These are phyloP conservation scores for Aspergillus incahuasiensis DNA, from an alignment of 495 filamentous ascomycete genomes.

Conservation along the genomic window DNA sequence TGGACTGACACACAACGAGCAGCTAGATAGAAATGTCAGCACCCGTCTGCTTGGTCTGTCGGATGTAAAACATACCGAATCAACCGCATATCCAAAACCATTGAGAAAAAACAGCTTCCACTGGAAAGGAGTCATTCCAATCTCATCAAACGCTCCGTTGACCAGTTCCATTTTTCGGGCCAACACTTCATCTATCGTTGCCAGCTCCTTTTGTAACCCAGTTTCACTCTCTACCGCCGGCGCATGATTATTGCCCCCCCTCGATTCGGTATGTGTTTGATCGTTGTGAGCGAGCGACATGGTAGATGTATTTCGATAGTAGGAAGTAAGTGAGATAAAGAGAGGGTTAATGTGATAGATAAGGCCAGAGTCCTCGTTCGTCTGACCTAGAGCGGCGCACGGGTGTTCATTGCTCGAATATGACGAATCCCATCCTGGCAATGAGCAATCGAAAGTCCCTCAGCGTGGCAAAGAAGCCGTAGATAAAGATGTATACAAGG, in stretches of 20 bases:
- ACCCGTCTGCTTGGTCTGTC: neutral
- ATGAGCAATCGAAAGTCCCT: neutral
- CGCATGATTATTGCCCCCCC: neutral
- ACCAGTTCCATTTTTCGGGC: conserved; percentile 26
- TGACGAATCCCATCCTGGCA: neutral
- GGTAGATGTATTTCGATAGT: neutral
- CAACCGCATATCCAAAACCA: conserved; percentile 35
- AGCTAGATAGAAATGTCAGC: conserved; percentile 23
- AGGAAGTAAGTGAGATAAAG: neutral
- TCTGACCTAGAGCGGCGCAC: neutral
- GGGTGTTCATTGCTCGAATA: neutral
- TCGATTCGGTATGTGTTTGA: neutral
- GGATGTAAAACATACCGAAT: conserved; percentile 19
- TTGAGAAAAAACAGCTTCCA: conserved; percentile 33
- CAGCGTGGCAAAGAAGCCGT: neutral
- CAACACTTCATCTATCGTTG: conserved; percentile 20
- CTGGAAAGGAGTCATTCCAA: conserved; percentile 29
- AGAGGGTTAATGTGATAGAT: neutral
- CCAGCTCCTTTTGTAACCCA: conserved; percentile 3
- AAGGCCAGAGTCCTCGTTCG: neutral
- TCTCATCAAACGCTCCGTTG: conserved; percentile 30
- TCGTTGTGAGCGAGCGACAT: neutral
- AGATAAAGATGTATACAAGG: too few species aligned
- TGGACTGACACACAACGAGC: conserved; percentile 34
- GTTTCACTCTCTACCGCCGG: neutral